Base-by-base conservation (phyloP, 345 rosid genomes). In the Rhizophora mangle region DNA sequence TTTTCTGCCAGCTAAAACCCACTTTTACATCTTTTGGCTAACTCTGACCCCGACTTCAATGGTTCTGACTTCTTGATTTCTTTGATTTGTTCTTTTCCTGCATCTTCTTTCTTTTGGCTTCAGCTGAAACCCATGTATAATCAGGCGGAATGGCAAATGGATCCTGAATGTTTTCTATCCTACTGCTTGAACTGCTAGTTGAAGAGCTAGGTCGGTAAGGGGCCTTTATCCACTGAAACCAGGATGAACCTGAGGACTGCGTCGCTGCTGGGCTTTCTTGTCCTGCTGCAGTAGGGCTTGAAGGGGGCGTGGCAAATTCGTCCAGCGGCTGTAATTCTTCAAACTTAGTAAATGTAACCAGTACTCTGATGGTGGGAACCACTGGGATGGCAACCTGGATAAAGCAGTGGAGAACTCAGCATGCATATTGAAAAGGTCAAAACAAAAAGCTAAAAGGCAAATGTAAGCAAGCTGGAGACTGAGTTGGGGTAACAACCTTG, bases 301-400 rank as follows among this genome's bases (percentile, higher is more conserved):
- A 87, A 27, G 93, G 96, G 11, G 99, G 99, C 0, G 99, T 92
- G 51, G 84, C 78, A 78, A 92, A 95, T 79, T 95, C 97, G 31
- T 90, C 99, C 72, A 75, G 64, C 2, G 92, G 87, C 82, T 87
- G 89, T 49, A 92, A 65, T 76, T 95, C 97, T 83, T 92, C 96
- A 47, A 95, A 92, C 86, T 90, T 95, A 6, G 97, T 88, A 62
- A 95, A 95, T 15, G 96, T 92, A 32, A 92, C 91, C 64, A 95
- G 68, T 30, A 95, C 99, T 69, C 85, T 88, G 76, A 95, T 88
- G 30, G 99, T 90, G 1, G 99, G 99, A 69, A 95, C 84, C 80
- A 95, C 97, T 1, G 99, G 99, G 46, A 95, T 92, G 61, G 99
- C 97, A 77, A 92, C 97, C 99, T 95, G 86, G 46, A 75, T 24